Base-by-base conservation (phyloP, 805 yeast genomes). In the Saccharomyces kudriavzevii region DNA sequence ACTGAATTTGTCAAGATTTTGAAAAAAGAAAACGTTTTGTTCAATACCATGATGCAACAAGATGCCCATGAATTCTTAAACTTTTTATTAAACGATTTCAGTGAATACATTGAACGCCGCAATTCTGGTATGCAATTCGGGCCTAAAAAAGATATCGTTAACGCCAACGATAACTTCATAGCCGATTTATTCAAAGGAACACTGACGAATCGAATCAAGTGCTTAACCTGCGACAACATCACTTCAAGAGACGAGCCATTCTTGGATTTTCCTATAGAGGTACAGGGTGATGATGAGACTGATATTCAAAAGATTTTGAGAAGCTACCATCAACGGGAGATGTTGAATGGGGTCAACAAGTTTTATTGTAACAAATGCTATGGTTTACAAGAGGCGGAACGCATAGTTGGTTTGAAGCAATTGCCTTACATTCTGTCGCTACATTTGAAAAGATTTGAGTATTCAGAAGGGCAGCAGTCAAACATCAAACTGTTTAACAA, bases 21-120 rank as follows among this genome's bases (percentile, higher is more conserved):
- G 52, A 92, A 89, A 67, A 79, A 79, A 53, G 91, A 88, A 59
- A 94, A 92, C 66, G 87, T 84, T 60, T 73, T 92, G 62, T 94
- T 94, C 69, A 76, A 96, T 57, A 85, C 89, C 54, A 83, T 87
- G 46, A 91, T 90, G 96, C 99, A 94, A 68, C 99, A 94, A 67
- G 99, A 94, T 74, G 97, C 98, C 4, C 99, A 94, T 70, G 99
- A 94, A 71, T 94, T 94, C 69, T 77, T 91, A 65, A 92, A 91
- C 67, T 91, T 87, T 64, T 68, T 91, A 60, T 74, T 94, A 51
- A 94, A 94, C 69, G 90, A 87, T 57, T 77, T 86, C 17, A 73
- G 87, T 49, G 81, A 79, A 27, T 65, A 61, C 30, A 49, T 69
- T 72, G 76, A 60, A 35, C 4, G 43, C 24, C 20, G 17, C 17